phyloP scores from a whole-genome alignment of 2,329 filamentous ascomycete species.

The Trichophyton mentagrophytes region DNA sequence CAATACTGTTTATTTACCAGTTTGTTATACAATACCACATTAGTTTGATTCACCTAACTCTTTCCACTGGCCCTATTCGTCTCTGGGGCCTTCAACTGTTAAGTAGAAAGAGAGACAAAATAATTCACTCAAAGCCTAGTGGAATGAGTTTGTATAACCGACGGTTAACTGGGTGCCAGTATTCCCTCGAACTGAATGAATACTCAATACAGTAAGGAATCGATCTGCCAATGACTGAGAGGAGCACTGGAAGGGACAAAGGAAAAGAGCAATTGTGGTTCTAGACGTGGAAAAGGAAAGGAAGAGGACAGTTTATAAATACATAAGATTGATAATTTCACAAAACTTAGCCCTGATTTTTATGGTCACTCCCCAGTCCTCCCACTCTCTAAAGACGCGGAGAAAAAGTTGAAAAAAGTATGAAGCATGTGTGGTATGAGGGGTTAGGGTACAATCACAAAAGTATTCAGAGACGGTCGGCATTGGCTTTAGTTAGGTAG shows the following conservation, averaged over 20 bases:
- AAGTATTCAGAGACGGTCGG: neutral
- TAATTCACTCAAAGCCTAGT: no score
- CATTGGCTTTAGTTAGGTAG: neutral
- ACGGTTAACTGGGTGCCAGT: neutral
- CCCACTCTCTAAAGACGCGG: constrained; percentile 4
- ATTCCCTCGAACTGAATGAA: neutral
- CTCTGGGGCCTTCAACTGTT: no score
- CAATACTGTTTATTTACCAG: no score
- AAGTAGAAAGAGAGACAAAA: no score
- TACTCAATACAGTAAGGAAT: neutral
- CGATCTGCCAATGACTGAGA: neutral
- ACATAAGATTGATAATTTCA: constrained; percentile 3
- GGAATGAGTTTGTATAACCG: neutral
- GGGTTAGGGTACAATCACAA: constrained; percentile 2
- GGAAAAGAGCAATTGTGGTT: neutral
- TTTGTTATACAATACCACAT: no score
- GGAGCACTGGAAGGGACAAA: neutral
- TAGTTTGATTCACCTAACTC: no score
- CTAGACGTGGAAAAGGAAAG: constrained; percentile 2
- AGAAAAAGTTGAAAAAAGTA: neutral
- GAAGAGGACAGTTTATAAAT: constrained; percentile 5
- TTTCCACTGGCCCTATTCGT: no score
- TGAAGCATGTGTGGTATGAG: neutral
- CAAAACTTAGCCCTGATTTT: constrained; percentile 5
- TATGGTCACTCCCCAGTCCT: constrained; percentile 1